Evolutionary conservation across 768 basidiomycete genomes (phyloP).

Genomic region (Suillus decipiens): DNA sequence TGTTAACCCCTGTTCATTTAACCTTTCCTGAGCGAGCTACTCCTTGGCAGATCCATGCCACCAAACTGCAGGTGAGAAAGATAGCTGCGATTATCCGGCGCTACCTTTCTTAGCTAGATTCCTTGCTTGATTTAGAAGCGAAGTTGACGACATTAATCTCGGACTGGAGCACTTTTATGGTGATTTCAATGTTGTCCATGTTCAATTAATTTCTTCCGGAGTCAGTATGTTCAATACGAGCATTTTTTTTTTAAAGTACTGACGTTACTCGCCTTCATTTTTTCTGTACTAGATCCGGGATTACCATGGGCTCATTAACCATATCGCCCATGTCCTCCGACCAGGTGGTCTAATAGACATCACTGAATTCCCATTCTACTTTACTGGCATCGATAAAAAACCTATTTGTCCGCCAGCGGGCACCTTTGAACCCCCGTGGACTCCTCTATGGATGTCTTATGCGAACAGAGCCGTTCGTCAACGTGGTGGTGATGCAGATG

Average conservation of each 20-base stretch:
- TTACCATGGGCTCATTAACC: slow-evolving; percentile 62
- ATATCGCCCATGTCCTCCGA: slow-evolving; percentile 65
- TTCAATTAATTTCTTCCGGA: slow-evolving; percentile 70
- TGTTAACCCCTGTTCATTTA: slow-evolving; percentile 15
- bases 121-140: slow-evolving; percentile 51
- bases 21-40: slow-evolving; percentile 17
- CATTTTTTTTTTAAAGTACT: slow-evolving; percentile 11
- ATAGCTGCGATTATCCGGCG: slow-evolving; percentile 10
- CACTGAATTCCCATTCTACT: slow-evolving; percentile 67
- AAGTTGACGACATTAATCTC: slow-evolving; percentile 84
- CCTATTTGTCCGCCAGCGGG: slow-evolving; percentile 45
- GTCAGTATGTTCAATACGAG: slow-evolving; percentile 42
- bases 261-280: slow-evolving; percentile 18
- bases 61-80: slow-evolving; percentile 61
- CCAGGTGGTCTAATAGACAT: slow-evolving; percentile 70
- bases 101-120: slow-evolving; percentile 10
- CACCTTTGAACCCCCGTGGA: slow-evolving; percentile 53
- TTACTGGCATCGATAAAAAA: slow-evolving; percentile 54
- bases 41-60: slow-evolving; percentile 56
- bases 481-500: slow-evolving; percentile 64
- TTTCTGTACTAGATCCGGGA: slow-evolving; percentile 58
- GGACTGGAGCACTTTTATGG: slow-evolving; percentile 82
- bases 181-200: slow-evolving; percentile 75
- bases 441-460: slow-evolving; percentile 62
- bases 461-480: slow-evolving; percentile 52